phyloP scores from a whole-genome alignment of 169 alveolate genomes.

The Fabrea salina region DNA sequence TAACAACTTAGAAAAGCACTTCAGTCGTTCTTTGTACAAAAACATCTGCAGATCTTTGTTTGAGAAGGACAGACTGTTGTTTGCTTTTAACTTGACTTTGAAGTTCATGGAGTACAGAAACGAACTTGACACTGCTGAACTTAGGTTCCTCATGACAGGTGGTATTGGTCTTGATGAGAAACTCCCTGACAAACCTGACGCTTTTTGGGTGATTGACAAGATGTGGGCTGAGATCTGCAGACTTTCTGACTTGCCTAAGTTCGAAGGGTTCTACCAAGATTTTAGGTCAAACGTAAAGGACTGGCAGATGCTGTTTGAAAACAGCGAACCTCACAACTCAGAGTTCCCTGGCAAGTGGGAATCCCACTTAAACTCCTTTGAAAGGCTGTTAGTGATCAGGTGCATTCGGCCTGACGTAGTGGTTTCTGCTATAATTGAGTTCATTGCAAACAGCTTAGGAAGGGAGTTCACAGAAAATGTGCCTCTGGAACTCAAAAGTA shows the following conservation, averaged over 20 bases:
- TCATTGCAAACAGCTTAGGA: slow-evolving; percentile 66
- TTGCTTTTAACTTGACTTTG: slow-evolving; percentile 75
- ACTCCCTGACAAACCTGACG: slow-evolving; percentile 61
- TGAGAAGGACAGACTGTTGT: slow-evolving; percentile 83
- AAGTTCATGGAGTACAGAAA: slow-evolving; percentile 78
- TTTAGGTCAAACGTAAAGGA: slow-evolving; percentile 44
- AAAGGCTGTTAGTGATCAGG: slow-evolving; percentile 71
- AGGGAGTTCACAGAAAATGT: slow-evolving; percentile 82
- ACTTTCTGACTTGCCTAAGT: slow-evolving; percentile 36
- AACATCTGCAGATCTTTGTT: slow-evolving; percentile 85
- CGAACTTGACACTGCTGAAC: slow-evolving; percentile 66
- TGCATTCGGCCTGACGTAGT: slow-evolving; percentile 87
- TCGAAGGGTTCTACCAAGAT: slow-evolving; percentile 55
- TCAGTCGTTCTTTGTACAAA: slow-evolving; percentile 61
- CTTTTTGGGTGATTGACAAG: slow-evolving; percentile 72
- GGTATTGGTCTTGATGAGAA: slow-evolving; percentile 72
- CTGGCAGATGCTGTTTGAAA: slow-evolving; percentile 74
- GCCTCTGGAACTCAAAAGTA: slow-evolving; percentile 79
- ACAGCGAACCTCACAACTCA: slow-evolving; percentile 66
- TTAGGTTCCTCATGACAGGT: slow-evolving; percentile 82
- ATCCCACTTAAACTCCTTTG: slow-evolving; percentile 57
- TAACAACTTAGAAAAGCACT: slow-evolving; percentile 51
- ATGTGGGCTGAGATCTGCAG: slow-evolving; percentile 83
- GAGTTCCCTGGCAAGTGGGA: slow-evolving; percentile 63
- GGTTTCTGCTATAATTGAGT: slow-evolving; percentile 69